Evolutionary conservation across 345 rosid genomes (phyloP).

Genomic region (Syzygium oleosum): DNA sequence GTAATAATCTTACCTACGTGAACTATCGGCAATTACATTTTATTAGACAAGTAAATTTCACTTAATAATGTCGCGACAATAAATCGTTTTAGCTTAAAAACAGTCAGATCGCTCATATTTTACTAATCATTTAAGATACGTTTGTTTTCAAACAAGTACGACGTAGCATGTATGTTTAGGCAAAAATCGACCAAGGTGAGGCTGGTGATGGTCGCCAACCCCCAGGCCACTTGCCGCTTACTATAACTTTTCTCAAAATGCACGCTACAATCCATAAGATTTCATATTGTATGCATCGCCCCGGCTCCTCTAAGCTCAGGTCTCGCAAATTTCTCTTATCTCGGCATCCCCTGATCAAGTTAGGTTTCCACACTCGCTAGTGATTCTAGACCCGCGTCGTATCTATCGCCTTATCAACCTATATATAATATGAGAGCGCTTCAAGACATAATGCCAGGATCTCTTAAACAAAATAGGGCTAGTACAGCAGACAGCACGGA

Average conservation of each 20-base stretch:
- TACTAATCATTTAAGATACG: accelerated
- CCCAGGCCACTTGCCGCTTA: background rate
- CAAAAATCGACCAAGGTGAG: accelerated
- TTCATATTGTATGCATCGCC: too few relatives aligned
- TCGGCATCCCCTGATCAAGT: background rate
- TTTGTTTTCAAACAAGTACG: background rate
- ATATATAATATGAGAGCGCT: background rate
- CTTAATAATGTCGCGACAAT: background rate
- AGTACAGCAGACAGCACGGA: background rate
- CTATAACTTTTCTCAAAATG: background rate
- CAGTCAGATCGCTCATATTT: accelerated
- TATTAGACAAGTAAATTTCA: background rate
- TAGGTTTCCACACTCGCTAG: background rate
- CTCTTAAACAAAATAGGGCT: background rate
- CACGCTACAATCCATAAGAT: background rate
- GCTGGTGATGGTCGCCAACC: accelerated
- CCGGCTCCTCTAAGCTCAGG: background rate
- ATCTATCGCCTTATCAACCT: background rate
- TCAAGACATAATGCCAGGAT: background rate
- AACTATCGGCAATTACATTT: background rate
- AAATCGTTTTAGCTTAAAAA: background rate
- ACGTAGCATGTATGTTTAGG: background rate
- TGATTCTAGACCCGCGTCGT: background rate
- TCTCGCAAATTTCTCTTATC: background rate
- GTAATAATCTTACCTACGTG: background rate